Base-by-base conservation (phyloP, 805 yeast species). In the Hanseniaspora thailandica region DNA sequence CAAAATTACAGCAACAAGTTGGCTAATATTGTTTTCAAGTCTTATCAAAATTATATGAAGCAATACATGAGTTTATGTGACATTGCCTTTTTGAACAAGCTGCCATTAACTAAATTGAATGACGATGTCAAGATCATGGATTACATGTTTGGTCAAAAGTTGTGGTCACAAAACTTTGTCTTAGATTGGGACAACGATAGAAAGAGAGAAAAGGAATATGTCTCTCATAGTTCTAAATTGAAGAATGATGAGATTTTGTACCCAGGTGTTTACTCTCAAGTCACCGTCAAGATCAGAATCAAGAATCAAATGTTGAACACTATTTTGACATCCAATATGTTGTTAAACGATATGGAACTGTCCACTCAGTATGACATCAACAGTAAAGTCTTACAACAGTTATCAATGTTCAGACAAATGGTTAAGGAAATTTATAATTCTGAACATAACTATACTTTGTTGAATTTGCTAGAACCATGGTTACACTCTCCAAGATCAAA, bases 381-480 rank as follows among this genome's bases (percentile, higher is more conserved):
- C 10, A 75, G 81, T 0, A 78, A 84, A 0, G 85, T 96, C 2
- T 71, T 93, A 57, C 30, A 38, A 5, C 38, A 50, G 28, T 3
- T 53, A 34, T 66, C 72, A 9, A 83, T 83, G 1, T 71, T 93
- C 54, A 76, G 94, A 62, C 65, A 74, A 7, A 70, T 93, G 76
- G 84, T 93, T 12, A 86, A 84, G 61, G 80, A 75, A 31, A 87
- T 96, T 96, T 90, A 97, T 96, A 94, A 87, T 61, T 84, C 81
- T 61, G 97, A 96, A 0, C 68, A 85, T 53, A 70, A 71, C 20
- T 43, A 44, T n/a, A 78, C 78, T 9, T 76, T 77, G 9, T 85
- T 96, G 0, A 75, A 64, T 59, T 68, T 93, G 23, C 89, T 84
- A 65, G 94, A 87, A 64, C 78, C 85, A 28, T 74, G 83, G 1